A percentile compares a stretch with the other conserved stretches of the same genome.
Evolutionary conservation across 2,329 filamentous ascomycete genomes (phyloP).

Genomic region (Calonectria pseudoreteaudii): DNA sequence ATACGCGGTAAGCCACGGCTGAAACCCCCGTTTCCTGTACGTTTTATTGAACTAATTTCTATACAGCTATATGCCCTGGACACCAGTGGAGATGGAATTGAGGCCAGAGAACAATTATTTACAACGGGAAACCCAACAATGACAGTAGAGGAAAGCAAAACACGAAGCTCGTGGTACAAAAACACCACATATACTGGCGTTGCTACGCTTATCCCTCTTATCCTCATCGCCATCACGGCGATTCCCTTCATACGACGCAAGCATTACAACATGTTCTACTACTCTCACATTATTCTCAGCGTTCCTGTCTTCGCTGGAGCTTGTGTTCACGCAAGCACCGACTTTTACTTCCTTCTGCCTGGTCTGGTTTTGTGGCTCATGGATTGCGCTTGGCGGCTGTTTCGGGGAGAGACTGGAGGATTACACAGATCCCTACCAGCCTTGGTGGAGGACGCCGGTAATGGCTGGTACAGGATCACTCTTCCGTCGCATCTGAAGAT

Average conservation of each 20-base stretch:
- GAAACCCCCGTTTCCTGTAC: background rate
- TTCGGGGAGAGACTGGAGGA: constrained; percentile 5
- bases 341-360: constrained; percentile 19
- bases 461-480: constrained; percentile 15
- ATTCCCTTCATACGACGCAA: constrained; percentile 12
- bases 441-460: constrained; percentile 8
- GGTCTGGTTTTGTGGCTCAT: constrained; percentile 17
- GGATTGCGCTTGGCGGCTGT: constrained; percentile 10
- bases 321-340: constrained; percentile 17
- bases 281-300: constrained; percentile 5
- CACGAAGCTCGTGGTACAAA: constrained; percentile 9
- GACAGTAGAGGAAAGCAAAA: constrained; percentile 19
- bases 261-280: constrained; percentile 21
- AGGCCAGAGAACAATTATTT: background rate
- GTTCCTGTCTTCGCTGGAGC: constrained; percentile 13
- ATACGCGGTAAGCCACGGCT: constrained; percentile 10
- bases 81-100: background rate
- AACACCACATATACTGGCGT: constrained; percentile 19
- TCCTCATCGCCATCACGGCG: constrained; percentile 12
- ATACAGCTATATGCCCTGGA: constrained; percentile 11
- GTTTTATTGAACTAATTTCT: background rate
- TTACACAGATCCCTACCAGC: background rate
- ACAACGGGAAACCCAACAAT: constrained; percentile 18
- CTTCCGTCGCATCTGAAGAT: background rate
- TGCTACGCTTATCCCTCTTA: background rate